phyloP scores from a whole-genome alignment of 441 rosid species.

The Arabidopsis hybrid region DNA sequence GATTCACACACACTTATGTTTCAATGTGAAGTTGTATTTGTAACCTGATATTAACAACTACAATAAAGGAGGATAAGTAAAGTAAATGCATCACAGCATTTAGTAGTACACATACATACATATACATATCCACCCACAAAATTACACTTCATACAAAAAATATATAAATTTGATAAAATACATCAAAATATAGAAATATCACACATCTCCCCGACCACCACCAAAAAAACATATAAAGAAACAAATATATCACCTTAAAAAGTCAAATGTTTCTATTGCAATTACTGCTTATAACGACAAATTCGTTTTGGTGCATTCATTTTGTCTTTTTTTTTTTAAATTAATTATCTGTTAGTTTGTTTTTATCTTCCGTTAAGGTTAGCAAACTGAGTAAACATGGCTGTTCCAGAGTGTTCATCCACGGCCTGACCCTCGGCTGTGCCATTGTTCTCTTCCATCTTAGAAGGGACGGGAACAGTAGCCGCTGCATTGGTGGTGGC shows the following conservation, averaged over 20 bases:
- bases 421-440: conserved; percentile 52
- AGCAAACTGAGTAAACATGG: conserved; percentile 64
- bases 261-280: conserved; percentile 20
- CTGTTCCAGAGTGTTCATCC: conserved; percentile 70
- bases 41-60: conserved; percentile 29
- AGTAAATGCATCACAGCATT: conserved; percentile 41
- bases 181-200: conserved; percentile 34
- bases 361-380: conserved; percentile 63
- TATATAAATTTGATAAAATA: conserved; percentile 28
- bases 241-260: conserved; percentile 35
- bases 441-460: conserved; percentile 49
- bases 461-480: conserved; percentile 44
- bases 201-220: conserved; percentile 28
- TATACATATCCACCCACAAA: conserved; percentile 41
- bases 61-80: conserved; percentile 33
- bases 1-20: conserved; percentile 15
- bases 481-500: conserved; percentile 44
- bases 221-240: conserved; percentile 27
- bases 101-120: conserved; percentile 35
- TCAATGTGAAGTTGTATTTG: conserved; percentile 31
- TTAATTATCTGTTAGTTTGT: conserved; percentile 28
- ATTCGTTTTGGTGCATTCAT: conserved; percentile 23
- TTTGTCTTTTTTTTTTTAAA: background rate
- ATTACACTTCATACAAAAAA: conserved; percentile 30
- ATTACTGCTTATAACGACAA: conserved; percentile 21